phyloP scores from a whole-genome alignment of 257 asterid genomes.

The Hygrophila difformis region DNA sequence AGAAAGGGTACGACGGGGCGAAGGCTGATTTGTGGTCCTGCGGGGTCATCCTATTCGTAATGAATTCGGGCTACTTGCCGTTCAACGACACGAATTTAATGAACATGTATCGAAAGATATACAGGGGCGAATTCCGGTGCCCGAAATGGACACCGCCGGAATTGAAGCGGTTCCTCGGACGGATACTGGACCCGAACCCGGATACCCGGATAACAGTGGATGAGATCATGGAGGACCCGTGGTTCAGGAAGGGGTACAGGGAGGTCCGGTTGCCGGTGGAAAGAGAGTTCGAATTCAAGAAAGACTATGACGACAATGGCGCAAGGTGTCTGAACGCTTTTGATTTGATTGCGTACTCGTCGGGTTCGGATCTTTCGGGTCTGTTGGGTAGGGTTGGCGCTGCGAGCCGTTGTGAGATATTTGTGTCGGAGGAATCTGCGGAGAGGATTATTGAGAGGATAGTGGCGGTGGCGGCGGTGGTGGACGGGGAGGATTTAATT shows the following conservation, averaged over 20 bases:
- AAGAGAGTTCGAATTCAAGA: conserved; percentile 29
- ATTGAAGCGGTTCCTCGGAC: conserved; percentile 28
- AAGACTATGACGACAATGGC: conserved; percentile 16
- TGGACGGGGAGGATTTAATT: conserved; percentile 14
- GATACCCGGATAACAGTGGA: conserved; percentile 44
- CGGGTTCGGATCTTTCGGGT: conserved; percentile 44
- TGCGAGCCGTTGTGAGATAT: conserved; percentile 20
- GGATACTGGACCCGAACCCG: conserved; percentile 56
- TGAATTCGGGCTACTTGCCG: conserved; percentile 66
- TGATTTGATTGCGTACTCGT: conserved; percentile 35
- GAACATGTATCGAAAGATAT: conserved; percentile 67
- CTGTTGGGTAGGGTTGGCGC: conserved; percentile 22
- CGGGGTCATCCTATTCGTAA: conserved; percentile 54
- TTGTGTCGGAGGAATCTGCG: conserved; percentile 27
- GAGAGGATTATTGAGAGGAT: conserved; percentile 28
- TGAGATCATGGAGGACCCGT: conserved; percentile 41
- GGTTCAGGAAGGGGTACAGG: conserved; percentile 45
- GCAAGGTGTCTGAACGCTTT: conserved; percentile 34
- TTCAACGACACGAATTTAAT: conserved; percentile 63
- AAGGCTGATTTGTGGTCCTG: conserved; percentile 80
- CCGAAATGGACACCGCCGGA: conserved; percentile 68
- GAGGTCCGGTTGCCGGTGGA: conserved; percentile 25
- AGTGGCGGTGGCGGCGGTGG: conserved; percentile 31
- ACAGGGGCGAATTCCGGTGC: conserved; percentile 60
- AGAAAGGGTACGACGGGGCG: conserved; percentile 72